Evolutionary conservation across 2,329 filamentous ascomycete species (phyloP).

Genomic region (Dactylellina drechsleri): DNA sequence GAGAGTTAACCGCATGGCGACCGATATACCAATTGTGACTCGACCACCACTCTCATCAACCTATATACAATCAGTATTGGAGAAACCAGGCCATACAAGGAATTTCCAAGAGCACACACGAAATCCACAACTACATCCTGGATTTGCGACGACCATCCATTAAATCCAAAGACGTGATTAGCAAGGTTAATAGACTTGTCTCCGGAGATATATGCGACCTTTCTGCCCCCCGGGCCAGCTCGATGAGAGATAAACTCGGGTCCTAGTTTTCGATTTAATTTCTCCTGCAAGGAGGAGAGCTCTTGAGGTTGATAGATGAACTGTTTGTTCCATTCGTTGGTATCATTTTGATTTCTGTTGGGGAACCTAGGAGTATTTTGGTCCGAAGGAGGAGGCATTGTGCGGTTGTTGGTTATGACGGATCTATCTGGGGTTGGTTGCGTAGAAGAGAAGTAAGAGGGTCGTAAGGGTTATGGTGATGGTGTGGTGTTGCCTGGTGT

Average conservation of each 20-base stretch:
- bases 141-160: constrained; percentile 97
- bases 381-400: constrained; percentile 25
- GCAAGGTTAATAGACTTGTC: constrained; percentile 96
- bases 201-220: constrained; percentile 92
- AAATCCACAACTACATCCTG: constrained; percentile 95
- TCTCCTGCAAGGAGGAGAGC: constrained; percentile 85
- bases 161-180: constrained; percentile 96
- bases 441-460: not conserved
- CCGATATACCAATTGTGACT: constrained; percentile 85
- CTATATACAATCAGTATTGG: constrained; percentile 60
- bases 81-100: not conserved
- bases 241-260: constrained; percentile 94
- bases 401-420: not conserved
- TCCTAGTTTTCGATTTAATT: constrained; percentile 90
- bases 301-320: constrained; percentile 82
- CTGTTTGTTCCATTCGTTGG: constrained; percentile 10
- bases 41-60: constrained; percentile 82
- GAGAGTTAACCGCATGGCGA: constrained; percentile 88
- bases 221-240: constrained; percentile 81
- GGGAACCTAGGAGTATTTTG: not conserved
- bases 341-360: constrained; percentile 14
- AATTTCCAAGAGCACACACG: constrained; percentile 64
- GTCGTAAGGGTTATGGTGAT: not conserved
- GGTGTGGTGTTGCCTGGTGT: not conserved
- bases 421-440: not conserved